A percentile compares a stretch with the other conserved stretches of the same genome.
Conservation (phyloP, 495 filamentous ascomycete species). For the Penicillium roqueforti region DNA sequence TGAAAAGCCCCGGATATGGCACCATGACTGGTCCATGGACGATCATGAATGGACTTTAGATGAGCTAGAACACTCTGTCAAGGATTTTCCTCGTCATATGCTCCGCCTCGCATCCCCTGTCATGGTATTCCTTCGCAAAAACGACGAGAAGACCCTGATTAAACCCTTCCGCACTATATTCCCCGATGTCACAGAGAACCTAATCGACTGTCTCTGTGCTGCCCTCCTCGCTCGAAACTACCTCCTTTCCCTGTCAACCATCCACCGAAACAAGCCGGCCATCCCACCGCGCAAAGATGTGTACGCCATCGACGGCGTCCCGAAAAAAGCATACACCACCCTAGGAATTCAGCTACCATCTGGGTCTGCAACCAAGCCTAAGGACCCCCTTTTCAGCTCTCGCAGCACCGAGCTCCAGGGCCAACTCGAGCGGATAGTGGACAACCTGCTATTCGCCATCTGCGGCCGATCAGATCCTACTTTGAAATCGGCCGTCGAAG, state of each 20-base stretch:
- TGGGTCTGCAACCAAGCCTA: constrained; percentile 26
- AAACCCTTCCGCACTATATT: constrained; percentile 56
- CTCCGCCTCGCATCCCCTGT: constrained; percentile 45
- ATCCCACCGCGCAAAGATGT: constrained; percentile 17
- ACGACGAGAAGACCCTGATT: constrained; percentile 34
- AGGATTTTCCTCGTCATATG: constrained; percentile 42
- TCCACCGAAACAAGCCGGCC: constrained; percentile 25
- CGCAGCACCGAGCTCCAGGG: constrained; percentile 32
- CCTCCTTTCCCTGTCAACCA: constrained; percentile 38
- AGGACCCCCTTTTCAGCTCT: constrained; percentile 30
- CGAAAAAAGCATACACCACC: constrained; percentile 35
- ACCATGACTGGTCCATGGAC: constrained; percentile 43
- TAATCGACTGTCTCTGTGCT: constrained; percentile 61
- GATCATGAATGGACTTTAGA: constrained; percentile 47
- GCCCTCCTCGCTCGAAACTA: constrained; percentile 61
- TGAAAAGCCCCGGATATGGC: constrained; percentile 33
- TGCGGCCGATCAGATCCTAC: constrained; percentile 35
- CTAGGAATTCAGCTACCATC: constrained; percentile 34
- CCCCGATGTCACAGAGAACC: constrained; percentile 47
- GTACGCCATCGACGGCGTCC: constrained; percentile 31
- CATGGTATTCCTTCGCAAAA: constrained; percentile 40
- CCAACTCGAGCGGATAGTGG: constrained; percentile 39
- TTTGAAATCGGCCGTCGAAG: constrained; percentile 40
- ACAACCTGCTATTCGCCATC: constrained; percentile 40
- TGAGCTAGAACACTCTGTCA: constrained; percentile 42